Evolutionary conservation across 176 grass and related monocot genomes (phyloP).

Genomic region (Avena eriantha): DNA sequence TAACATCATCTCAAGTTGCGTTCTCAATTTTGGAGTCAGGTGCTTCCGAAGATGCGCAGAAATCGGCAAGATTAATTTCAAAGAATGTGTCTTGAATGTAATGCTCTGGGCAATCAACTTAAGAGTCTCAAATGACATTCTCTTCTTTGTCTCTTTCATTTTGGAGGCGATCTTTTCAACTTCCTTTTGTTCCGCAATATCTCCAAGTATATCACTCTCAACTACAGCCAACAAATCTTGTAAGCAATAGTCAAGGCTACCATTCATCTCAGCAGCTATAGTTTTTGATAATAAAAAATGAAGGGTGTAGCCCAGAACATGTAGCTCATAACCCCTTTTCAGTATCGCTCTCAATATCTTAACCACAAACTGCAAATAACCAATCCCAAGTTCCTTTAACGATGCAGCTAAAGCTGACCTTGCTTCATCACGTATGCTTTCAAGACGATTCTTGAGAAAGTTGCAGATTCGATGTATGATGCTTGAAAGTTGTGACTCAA

Average conservation of each 20-base stretch:
- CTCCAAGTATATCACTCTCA: conserved; percentile 85
- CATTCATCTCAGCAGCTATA: conserved; percentile 48
- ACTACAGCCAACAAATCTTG: conserved; percentile 78
- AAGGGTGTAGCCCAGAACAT: conserved; percentile 94
- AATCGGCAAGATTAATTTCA: conserved; percentile 75
- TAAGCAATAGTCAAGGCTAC: conserved; percentile 90
- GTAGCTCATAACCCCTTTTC: conserved; percentile 93
- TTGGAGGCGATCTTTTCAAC: conserved; percentile 95
- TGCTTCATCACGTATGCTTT: conserved; percentile 91
- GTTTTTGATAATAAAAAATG: conserved; percentile 85
- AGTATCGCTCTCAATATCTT: conserved; percentile 91
- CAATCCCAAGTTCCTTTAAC: conserved; percentile 88
- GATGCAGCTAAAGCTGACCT: conserved; percentile 85
- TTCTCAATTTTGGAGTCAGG: conserved; percentile 75
- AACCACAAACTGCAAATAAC: conserved; percentile 81
- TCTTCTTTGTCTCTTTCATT: conserved; percentile 99
- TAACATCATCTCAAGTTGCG: conserved; percentile 73
- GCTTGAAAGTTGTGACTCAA: conserved; percentile 89
- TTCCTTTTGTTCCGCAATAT: conserved; percentile 94
- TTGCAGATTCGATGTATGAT: conserved; percentile 83
- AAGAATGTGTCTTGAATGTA: conserved; percentile 80
- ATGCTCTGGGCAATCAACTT: conserved; percentile 75
- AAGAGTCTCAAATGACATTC: conserved; percentile 89
- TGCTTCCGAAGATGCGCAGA: conserved; percentile 69
- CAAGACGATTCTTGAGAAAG: conserved; percentile 89